phyloP scores from a whole-genome alignment of 352 stramenopile species.

The Phytophthora quininea region DNA sequence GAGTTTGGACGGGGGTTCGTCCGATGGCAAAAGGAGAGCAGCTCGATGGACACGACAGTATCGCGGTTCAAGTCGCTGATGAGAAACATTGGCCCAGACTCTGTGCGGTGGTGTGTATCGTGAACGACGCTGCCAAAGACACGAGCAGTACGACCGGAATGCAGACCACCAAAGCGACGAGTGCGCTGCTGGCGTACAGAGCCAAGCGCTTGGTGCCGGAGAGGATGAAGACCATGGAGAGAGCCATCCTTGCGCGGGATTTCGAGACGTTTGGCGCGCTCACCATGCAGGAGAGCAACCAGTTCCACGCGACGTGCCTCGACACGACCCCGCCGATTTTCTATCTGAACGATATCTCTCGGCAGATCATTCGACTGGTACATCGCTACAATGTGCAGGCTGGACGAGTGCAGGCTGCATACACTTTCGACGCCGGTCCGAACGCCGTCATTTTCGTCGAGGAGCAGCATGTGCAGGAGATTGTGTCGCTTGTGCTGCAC shows the following conservation, averaged over 20 bases:
- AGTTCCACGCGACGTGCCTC: constrained; percentile 98
- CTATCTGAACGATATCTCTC: constrained; percentile 97
- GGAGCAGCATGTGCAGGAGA: constrained; percentile 63
- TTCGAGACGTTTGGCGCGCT: constrained; percentile 96
- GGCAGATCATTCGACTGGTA: constrained; percentile 84
- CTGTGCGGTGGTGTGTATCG: constrained; percentile 95
- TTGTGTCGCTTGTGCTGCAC: constrained; percentile 63
- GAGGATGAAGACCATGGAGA: constrained; percentile 90
- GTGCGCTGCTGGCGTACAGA: constrained; percentile 89
- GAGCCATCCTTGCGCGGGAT: constrained; percentile 89
- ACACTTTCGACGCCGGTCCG: constrained; percentile 99
- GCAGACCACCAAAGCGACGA: constrained; percentile 94
- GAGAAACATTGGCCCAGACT: constrained; percentile 95
- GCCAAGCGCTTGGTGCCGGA: constrained; percentile 83
- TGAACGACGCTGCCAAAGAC: constrained; percentile 96
- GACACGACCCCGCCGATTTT: constrained; percentile 98
- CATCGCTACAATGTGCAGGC: constrained; percentile 93
- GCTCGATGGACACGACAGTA: constrained; percentile 73
- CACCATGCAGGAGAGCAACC: constrained; percentile 99
- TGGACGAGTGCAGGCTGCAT: constrained; percentile 87
- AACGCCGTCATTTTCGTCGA: constrained; percentile 97
- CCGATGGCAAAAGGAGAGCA: constrained; percentile 91
- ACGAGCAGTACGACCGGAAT: constrained; percentile 97
- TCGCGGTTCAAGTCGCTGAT: constrained; percentile 76
- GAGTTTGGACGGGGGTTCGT: constrained; percentile 98